Conservation (phyloP, 208 protist species). For the Balamuthia mandrillaris region DNA sequence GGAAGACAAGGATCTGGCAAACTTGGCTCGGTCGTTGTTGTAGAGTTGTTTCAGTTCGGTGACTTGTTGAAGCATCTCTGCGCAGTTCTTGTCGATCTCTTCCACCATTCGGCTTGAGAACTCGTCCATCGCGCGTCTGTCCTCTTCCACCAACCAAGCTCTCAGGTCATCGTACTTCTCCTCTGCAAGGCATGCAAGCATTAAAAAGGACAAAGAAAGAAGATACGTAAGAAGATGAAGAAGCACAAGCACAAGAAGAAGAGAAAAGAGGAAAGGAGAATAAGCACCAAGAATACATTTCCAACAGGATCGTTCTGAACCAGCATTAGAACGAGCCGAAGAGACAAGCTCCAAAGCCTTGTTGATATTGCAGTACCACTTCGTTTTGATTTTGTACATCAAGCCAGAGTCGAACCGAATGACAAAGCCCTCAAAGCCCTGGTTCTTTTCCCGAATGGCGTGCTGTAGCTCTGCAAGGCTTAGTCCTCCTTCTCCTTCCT, state of each 20-base stretch:
- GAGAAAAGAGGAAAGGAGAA: background rate
- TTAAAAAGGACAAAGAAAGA: background rate
- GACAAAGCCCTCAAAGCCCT: conserved; percentile 13
- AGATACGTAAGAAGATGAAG: no score
- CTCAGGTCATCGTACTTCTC: conserved; percentile 9
- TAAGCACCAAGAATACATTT: background rate
- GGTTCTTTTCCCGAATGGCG: conserved; percentile 25
- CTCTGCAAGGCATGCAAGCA: background rate
- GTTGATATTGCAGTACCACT: conserved; percentile 9
- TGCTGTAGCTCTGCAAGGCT: background rate
- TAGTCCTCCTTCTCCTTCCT: background rate
- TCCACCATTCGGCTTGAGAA: background rate
- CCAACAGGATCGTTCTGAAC: background rate
- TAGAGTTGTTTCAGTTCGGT: no score
- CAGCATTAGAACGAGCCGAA: background rate
- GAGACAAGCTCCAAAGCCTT: background rate
- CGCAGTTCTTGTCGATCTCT: background rate
- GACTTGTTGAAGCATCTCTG: no score
- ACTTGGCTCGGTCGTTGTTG: no score
- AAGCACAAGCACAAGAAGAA: no score
- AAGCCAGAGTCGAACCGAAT: background rate
- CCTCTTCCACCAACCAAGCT: background rate
- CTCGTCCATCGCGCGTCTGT: background rate
- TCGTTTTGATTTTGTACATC: conserved; percentile 26
- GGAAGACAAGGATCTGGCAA: no score